Percentiles rank a stretch among this genome's conserved stretches.
Conservation (phyloP, 768 basidiomycete species). For the Candolleomyces aberdarensis region DNA sequence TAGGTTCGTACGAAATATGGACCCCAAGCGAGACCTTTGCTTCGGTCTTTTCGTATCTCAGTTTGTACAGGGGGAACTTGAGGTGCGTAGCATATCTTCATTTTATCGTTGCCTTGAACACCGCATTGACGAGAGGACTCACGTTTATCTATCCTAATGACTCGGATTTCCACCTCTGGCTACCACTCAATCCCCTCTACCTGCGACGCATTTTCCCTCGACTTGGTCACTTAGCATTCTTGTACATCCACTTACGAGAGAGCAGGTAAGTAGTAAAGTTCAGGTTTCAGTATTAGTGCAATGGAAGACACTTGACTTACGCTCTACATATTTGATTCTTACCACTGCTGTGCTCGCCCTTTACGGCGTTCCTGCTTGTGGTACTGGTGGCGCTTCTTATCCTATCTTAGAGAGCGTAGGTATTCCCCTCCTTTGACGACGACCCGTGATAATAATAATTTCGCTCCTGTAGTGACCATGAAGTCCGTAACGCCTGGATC, state of each 20-base stretch:
- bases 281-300: neutral
- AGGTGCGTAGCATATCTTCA: conserved; percentile 41
- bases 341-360: neutral
- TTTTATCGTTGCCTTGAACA: too few species aligned
- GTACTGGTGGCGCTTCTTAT: neutral
- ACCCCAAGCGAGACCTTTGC: conserved; percentile 71
- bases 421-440: neutral
- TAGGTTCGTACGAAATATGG: conserved; percentile 84
- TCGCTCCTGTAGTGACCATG: conserved; percentile 55
- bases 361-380: neutral
- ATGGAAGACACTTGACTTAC: too few species aligned
- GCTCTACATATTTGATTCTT: neutral
- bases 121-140: too few species aligned
- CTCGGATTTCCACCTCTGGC: neutral
- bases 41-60: conserved; percentile 75
- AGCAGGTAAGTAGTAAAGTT: conserved; percentile 46
- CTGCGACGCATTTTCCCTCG: neutral
- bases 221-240: conserved; percentile 46
- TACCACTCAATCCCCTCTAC: neutral
- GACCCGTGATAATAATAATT: neutral
- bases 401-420: conserved; percentile 5
- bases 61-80: conserved; percentile 60
- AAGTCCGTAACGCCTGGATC: conserved; percentile 68
- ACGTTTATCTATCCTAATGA: neutral
- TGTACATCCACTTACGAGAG: conserved; percentile 71